A percentile compares a stretch with the other conserved stretches of the same genome.
These are phyloP conservation scores for Phytophthora citrophthora DNA, from an alignment of 352 stramenopile genomes.

Conservation along the genomic window DNA sequence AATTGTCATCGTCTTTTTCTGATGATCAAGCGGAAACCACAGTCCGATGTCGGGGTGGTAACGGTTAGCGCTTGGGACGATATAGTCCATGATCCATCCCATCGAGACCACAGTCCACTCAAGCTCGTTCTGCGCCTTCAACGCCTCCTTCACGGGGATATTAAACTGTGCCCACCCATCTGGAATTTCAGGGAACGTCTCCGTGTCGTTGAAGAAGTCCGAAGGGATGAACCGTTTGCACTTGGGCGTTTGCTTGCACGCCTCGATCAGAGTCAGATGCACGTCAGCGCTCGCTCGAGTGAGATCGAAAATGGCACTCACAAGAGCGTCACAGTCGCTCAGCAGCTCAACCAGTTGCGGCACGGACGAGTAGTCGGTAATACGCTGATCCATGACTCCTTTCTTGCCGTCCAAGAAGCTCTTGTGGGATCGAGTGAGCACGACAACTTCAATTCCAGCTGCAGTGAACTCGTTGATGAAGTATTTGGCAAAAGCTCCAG, in stretches of 20 bases:
- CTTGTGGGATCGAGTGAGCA: slow-evolving; percentile 49
- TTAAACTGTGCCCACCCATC: slow-evolving; percentile 18
- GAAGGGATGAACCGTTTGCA: slow-evolving; percentile 59
- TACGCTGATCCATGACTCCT: slow-evolving; percentile 35
- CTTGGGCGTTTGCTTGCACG: slow-evolving; percentile 42
- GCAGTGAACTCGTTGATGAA: slow-evolving; percentile 33
- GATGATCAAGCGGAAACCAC: slow-evolving; percentile 26
- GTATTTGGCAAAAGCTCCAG: slow-evolving; percentile 42
- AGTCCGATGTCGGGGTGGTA: slow-evolving; percentile 30
- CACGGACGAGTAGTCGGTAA: slow-evolving; percentile 41
- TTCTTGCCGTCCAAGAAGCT: slow-evolving; percentile 38
- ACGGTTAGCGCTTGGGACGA: slow-evolving; percentile 38
- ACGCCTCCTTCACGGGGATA: slow-evolving; percentile 18
- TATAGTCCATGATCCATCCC: slow-evolving; percentile 41
- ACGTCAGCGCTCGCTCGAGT: slow-evolving; percentile 13
- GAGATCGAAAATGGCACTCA: slow-evolving; percentile 33
- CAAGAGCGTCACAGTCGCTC: slow-evolving; percentile 11
- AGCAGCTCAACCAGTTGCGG: slow-evolving; percentile 26
- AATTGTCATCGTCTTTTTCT: slow-evolving; percentile 40
- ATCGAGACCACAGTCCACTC: slow-evolving; percentile 45
- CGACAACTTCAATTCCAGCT: slow-evolving; percentile 36
- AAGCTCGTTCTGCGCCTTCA: slow-evolving; percentile 35
- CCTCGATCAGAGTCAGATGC: slow-evolving; percentile 40
- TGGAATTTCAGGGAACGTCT: slow-evolving; percentile 29
- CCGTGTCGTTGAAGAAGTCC: slow-evolving; percentile 40